Evolutionary conservation across 441 rosid genomes (phyloP).

Genomic region (California macrophylla): DNA sequence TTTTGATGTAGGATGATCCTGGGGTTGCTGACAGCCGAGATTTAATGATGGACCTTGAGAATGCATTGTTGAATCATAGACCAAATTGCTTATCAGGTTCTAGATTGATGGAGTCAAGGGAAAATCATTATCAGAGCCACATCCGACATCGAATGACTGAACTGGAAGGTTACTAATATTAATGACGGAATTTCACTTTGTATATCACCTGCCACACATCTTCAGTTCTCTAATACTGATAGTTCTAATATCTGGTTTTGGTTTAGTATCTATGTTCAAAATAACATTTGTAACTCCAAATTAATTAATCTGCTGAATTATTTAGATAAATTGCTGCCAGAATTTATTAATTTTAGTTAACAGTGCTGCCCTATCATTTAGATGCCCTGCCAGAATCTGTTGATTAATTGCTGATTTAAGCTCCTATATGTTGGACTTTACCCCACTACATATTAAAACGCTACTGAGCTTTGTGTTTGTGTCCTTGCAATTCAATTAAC

Average conservation of each 20-base stretch:
- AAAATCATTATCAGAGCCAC: conserved; percentile 46
- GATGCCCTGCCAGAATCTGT: too few species aligned
- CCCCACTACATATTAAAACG: too few species aligned
- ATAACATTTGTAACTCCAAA: neutral
- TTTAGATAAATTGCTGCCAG: too few species aligned
- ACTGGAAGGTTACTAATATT: conserved; percentile 57
- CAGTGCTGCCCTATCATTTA: too few species aligned
- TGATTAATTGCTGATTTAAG: too few species aligned
- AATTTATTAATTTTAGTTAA: too few species aligned
- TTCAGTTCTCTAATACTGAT: neutral
- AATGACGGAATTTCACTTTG: too few species aligned
- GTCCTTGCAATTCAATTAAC: neutral
- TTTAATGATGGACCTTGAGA: conserved; percentile 69
- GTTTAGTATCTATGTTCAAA: neutral
- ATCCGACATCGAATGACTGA: conserved; percentile 61
- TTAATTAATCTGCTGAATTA: neutral
- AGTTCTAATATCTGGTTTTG: neutral
- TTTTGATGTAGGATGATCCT: conserved; percentile 33
- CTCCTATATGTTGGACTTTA: too few species aligned
- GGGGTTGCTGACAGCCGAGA: conserved; percentile 37
- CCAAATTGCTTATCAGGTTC: conserved; percentile 44
- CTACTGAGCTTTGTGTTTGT: too few species aligned
- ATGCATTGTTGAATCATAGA: conserved; percentile 57
- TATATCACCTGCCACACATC: too few species aligned
- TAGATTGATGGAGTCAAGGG: conserved; percentile 40